These are phyloP conservation scores for Trichophyton simii DNA, from an alignment of 2,329 filamentous ascomycete species.

Conservation along the genomic window DNA sequence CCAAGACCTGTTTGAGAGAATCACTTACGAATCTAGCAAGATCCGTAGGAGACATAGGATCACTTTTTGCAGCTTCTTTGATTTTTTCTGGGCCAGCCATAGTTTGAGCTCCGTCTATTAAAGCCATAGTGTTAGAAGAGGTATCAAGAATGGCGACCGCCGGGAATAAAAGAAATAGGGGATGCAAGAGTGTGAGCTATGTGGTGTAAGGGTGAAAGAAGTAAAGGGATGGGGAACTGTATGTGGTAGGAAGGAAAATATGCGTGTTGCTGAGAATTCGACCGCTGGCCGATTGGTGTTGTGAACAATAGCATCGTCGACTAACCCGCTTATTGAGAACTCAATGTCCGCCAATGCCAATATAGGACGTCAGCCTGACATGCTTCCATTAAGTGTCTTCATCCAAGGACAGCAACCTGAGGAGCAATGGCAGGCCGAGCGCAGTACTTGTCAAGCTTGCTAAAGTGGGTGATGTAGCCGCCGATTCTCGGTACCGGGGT, in stretches of 20 bases:
- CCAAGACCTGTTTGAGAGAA: neutral
- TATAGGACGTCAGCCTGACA: conserved; percentile 3
- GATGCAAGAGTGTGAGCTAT: neutral
- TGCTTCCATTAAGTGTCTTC: conserved; percentile 4
- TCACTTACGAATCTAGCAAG: conserved; percentile 31
- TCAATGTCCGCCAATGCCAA: neutral
- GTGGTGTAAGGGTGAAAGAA: neutral
- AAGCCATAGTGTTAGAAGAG: neutral
- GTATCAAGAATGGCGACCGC: neutral
- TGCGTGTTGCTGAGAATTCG: neutral
- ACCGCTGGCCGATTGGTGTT: neutral
- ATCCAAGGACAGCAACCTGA: neutral
- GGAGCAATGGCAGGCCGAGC: neutral
- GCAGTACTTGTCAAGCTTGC: neutral
- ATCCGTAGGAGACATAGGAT: conserved; percentile 25
- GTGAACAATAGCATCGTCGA: neutral
- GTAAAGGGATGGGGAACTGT: neutral
- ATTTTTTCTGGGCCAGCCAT: conserved; percentile 17
- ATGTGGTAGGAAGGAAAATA: neutral
- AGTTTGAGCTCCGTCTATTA: conserved; percentile 6
- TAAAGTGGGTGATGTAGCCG: neutral
- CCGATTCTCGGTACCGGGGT: neutral
- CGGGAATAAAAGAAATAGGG: neutral
- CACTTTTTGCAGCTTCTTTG: conserved; percentile 21
- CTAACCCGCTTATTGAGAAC: conserved; percentile 1